Conservation (phyloP, 2,329 filamentous ascomycete genomes). For the Pseudogymnoascus sp. region DNA sequence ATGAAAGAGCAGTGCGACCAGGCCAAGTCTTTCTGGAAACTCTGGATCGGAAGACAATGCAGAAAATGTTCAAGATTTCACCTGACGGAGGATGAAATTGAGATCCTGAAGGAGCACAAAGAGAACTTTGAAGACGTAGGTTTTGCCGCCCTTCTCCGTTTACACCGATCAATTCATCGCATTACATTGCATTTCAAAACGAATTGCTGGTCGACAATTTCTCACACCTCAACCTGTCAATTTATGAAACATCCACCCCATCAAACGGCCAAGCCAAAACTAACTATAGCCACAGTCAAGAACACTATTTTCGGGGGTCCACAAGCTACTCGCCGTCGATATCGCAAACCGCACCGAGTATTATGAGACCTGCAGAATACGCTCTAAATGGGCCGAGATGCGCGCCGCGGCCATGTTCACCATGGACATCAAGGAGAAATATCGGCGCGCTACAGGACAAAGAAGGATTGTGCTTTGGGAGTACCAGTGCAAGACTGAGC, state of each 20-base stretch:
- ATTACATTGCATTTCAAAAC: background rate
- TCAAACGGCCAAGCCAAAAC: background rate
- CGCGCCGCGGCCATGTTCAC: background rate
- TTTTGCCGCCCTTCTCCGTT: background rate
- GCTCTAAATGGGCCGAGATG: background rate
- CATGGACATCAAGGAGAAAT: background rate
- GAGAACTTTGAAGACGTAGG: background rate
- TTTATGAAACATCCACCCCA: background rate
- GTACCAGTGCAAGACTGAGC: conserved; percentile 2
- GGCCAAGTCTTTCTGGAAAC: conserved; percentile 5
- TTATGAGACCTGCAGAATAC: background rate
- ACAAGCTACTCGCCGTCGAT: background rate
- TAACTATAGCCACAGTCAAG: background rate
- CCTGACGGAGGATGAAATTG: background rate
- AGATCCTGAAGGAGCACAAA: background rate
- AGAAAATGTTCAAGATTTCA: background rate
- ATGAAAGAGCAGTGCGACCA: background rate
- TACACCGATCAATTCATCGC: background rate
- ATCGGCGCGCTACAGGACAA: background rate
- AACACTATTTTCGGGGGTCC: background rate
- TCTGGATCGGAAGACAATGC: background rate
- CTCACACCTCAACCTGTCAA: background rate
- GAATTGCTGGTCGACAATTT: background rate
- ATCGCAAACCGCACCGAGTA: background rate
- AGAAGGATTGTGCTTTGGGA: background rate